phyloP scores from a whole-genome alignment of 2,329 filamentous ascomycete species.

The Keithomyces neogunnii region DNA sequence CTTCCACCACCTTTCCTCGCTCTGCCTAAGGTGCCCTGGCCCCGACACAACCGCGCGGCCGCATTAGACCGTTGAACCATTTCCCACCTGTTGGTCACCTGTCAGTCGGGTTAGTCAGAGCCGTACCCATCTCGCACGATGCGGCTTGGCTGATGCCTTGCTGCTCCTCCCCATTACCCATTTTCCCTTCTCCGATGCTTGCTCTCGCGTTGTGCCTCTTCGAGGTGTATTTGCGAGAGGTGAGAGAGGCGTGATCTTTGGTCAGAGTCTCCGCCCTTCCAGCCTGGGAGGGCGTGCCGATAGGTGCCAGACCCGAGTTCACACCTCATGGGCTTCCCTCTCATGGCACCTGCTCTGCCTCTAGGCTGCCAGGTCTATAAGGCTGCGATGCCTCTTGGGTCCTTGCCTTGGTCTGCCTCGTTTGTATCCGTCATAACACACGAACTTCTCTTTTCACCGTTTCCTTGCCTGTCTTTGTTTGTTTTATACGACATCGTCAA shows the following conservation, averaged over 20 bases:
- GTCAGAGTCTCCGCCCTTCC: background rate
- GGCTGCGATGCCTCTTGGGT: slow-evolving; percentile 41
- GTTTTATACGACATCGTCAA: slow-evolving; percentile 8
- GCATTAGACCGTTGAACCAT: slow-evolving; percentile 20
- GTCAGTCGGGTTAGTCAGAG: slow-evolving; percentile 24
- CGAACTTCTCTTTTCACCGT: slow-evolving; percentile 10
- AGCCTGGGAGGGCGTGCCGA: slow-evolving; percentile 5
- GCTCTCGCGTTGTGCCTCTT: background rate
- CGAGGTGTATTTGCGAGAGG: background rate
- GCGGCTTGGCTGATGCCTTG: slow-evolving; percentile 22
- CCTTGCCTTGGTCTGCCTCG: slow-evolving; percentile 18
- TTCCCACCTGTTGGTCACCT: slow-evolving; percentile 20
- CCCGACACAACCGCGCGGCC: slow-evolving; percentile 12
- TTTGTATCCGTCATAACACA: slow-evolving; percentile 12
- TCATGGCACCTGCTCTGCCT: background rate
- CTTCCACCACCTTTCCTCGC: background rate
- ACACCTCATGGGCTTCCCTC: slow-evolving; percentile 2
- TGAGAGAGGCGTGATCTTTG: background rate
- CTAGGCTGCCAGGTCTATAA: slow-evolving; percentile 33
- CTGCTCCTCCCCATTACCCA: slow-evolving; percentile 1
- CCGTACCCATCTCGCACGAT: slow-evolving; percentile 9
- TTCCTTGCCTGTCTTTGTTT: slow-evolving; percentile 7
- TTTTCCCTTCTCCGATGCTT: background rate
- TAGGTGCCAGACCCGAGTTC: background rate
- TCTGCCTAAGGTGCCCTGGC: slow-evolving; percentile 14